Evolutionary conservation across 352 stramenopile genomes (phyloP).

Genomic region (Phytophthora tubulina): DNA sequence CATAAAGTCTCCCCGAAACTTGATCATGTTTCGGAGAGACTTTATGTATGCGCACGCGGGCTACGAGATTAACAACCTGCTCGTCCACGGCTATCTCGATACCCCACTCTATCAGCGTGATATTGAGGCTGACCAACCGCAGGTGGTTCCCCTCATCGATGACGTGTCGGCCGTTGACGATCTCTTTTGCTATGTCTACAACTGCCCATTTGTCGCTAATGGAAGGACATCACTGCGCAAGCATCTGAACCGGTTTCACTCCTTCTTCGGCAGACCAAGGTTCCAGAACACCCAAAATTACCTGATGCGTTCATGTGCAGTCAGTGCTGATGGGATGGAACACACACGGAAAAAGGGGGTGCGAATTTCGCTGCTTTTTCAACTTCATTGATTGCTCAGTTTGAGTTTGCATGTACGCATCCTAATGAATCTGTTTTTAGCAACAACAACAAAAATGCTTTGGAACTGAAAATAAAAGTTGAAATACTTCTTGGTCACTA

Average conservation of each 20-base stretch:
- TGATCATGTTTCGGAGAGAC: slow-evolving; percentile 1
- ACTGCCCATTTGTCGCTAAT: background rate
- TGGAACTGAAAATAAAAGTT: no score
- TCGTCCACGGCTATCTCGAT: background rate
- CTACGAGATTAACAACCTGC: background rate
- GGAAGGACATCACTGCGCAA: background rate
- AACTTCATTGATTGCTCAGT: background rate
- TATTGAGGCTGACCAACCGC: background rate
- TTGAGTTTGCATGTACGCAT: background rate
- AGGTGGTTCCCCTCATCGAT: background rate
- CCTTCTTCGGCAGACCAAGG: background rate
- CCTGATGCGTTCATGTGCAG: background rate
- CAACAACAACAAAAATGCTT: no score
- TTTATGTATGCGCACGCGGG: background rate
- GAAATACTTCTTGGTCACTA: no score
- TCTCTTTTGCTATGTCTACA: slow-evolving; percentile 3
- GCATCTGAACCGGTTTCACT: background rate
- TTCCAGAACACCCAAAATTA: background rate
- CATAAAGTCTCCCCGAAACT: no score
- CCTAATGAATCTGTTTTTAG: no score
- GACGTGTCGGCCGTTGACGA: background rate
- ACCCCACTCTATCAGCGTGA: background rate
- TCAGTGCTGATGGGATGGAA: no score
- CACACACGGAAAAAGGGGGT: no score
- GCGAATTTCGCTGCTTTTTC: no score